These are phyloP conservation scores for Purshia tridentata DNA, from an alignment of 306 rosid species.

Conservation along the genomic window DNA sequence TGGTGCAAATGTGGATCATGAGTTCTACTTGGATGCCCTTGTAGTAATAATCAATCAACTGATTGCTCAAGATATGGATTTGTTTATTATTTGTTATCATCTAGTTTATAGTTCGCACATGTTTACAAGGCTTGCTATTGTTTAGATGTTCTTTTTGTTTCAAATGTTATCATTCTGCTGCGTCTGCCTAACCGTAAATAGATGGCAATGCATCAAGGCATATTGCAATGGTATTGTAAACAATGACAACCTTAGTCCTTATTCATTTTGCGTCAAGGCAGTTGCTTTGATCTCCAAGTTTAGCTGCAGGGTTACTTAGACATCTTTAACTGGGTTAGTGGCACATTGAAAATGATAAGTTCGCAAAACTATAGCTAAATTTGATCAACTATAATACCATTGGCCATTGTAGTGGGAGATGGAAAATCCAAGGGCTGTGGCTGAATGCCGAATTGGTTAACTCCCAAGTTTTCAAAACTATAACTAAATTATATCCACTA, in stretches of 20 bases:
- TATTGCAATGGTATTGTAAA: neutral
- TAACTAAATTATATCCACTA: too few relatives aligned
- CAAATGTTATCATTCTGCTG: neutral
- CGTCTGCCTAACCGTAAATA: neutral
- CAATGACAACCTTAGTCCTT: neutral
- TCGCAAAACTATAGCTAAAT: neutral
- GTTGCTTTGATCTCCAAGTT: neutral
- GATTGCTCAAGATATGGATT: neutral
- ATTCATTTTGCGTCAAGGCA: neutral
- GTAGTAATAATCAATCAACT: neutral
- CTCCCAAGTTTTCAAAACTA: too few relatives aligned
- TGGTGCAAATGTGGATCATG: too few relatives aligned
- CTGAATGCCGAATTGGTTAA: too few relatives aligned
- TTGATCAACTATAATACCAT: neutral
- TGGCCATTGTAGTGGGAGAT: neutral
- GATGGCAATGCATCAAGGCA: neutral
- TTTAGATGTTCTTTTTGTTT: neutral
- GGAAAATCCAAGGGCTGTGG: neutral
- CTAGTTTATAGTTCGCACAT: too few relatives aligned
- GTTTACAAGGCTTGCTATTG: neutral
- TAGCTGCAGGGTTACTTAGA: neutral
- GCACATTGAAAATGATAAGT: too few relatives aligned
- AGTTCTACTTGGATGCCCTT: too few relatives aligned
- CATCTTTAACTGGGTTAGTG: neutral
- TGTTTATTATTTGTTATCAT: neutral